Percentiles rank a stretch among this genome's conserved stretches.
Conservation (phyloP, 169 alveolate genomes). For the Blepharisma undulans region DNA sequence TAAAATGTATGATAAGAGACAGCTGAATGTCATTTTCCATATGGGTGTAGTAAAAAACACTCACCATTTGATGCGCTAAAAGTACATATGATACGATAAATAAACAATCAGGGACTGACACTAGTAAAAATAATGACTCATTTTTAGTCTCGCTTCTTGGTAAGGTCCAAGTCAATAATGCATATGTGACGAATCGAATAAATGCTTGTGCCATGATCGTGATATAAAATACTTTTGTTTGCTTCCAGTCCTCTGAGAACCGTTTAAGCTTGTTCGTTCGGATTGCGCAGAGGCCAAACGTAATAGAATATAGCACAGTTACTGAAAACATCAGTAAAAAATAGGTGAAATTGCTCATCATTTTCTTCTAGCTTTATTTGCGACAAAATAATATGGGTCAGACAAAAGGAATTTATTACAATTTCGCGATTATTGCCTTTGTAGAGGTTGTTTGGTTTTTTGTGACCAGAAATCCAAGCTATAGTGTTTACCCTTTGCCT, state of each 20-base stretch:
- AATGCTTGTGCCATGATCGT: slow-evolving; percentile 10
- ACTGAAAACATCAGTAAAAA: background rate
- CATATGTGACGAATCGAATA: slow-evolving; percentile 1
- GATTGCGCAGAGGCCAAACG: slow-evolving; percentile 6
- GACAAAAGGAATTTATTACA: background rate
- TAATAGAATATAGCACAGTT: background rate
- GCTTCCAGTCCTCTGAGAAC: background rate
- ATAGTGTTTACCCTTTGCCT: background rate
- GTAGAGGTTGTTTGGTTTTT: background rate
- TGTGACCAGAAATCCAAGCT: background rate
- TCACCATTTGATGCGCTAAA: slow-evolving; percentile 6
- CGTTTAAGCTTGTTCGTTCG: background rate
- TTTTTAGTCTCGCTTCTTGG: background rate
- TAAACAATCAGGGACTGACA: slow-evolving; percentile 11
- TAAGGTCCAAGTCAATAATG: background rate
- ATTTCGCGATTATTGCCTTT: background rate
- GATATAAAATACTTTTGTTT: slow-evolving; percentile 21
- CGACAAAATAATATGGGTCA: background rate
- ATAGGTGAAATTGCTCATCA: background rate
- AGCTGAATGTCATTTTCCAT: slow-evolving; percentile 1
- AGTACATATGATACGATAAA: background rate
- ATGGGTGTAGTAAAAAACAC: slow-evolving; percentile 8
- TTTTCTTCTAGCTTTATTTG: background rate
- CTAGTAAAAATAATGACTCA: background rate
- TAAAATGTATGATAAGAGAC: background rate